These are phyloP conservation scores for Flaveria brownii DNA, from an alignment of 129 eudicot genomes.

Conservation along the genomic window DNA sequence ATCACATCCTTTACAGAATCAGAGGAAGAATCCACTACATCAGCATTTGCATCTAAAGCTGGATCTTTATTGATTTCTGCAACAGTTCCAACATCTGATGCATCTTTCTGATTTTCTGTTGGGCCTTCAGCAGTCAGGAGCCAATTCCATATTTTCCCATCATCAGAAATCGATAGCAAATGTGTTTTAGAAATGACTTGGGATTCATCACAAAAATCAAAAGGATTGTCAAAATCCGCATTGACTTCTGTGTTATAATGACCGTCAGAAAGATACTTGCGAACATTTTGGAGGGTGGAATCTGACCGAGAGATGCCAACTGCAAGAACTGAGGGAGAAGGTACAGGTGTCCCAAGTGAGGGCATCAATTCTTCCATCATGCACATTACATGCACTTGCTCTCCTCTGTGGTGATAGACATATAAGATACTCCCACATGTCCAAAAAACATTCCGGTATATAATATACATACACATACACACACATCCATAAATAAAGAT, in stretches of 20 bases:
- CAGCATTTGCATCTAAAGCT: slow-evolving; percentile 37
- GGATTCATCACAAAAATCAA: slow-evolving; percentile 77
- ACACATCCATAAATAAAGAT: slow-evolving; percentile 4
- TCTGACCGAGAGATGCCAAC: slow-evolving; percentile 80
- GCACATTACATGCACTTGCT: slow-evolving; percentile 82
- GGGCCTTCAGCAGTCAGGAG: slow-evolving; percentile 82
- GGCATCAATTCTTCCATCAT: slow-evolving; percentile 96
- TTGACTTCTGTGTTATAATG: slow-evolving; percentile 47
- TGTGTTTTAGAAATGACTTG: slow-evolving; percentile 66
- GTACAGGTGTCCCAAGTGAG: slow-evolving; percentile 84
- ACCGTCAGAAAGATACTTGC: slow-evolving; percentile 58
- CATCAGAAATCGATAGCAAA: slow-evolving; percentile 90
- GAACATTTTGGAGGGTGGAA: slow-evolving; percentile 66
- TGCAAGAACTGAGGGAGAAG: slow-evolving; percentile 92
- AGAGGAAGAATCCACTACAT: slow-evolving; percentile 31
- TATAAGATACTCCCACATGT: slow-evolving; percentile 36
- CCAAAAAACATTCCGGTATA: slow-evolving; percentile 12
- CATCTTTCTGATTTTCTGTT: slow-evolving; percentile 50
- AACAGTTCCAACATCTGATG: slow-evolving; percentile 27
- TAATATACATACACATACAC: slow-evolving; percentile 2
- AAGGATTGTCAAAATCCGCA: slow-evolving; percentile 64
- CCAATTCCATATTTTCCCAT: slow-evolving; percentile 99
- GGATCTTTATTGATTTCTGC: slow-evolving; percentile 34
- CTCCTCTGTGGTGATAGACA: slow-evolving; percentile 67
- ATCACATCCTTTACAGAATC: slow-evolving; percentile 38